Percentiles rank a stretch among this genome's conserved stretches.
phyloP scores from a whole-genome alignment of 306 rosid species.

The Cyamopsis tetragonoloba region DNA sequence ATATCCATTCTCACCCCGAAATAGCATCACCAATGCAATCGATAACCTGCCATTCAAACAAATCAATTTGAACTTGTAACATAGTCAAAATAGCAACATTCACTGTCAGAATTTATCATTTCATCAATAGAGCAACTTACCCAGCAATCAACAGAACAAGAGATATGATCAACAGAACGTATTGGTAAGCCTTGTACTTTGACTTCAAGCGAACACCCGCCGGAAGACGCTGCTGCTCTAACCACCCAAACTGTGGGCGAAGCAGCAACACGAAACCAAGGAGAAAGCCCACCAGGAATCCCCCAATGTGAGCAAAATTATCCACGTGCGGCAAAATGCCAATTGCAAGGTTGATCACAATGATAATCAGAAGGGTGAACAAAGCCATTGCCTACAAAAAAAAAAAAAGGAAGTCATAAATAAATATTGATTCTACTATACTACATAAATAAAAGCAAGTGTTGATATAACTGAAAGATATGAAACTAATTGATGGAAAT shows the following conservation, averaged over 20 bases:
- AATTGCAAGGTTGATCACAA: conserved; percentile 59
- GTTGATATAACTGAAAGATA: background rate
- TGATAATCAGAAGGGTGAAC: conserved; percentile 52
- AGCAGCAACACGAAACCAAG: conserved; percentile 76
- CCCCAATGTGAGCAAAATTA: conserved; percentile 83
- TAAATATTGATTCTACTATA: background rate
- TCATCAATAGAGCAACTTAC: conserved; percentile 40
- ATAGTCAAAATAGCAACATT: background rate
- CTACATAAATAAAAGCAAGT: background rate
- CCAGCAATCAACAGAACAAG: conserved; percentile 57
- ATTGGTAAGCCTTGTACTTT: conserved; percentile 72
- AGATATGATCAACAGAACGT: conserved; percentile 54
- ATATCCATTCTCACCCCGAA: conserved; percentile 53
- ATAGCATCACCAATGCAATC: conserved; percentile 60
- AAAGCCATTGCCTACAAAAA: conserved; percentile 59
- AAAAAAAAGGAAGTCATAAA: background rate
- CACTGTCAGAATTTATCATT: background rate
- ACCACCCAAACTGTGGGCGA: conserved; percentile 70
- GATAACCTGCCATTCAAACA: conserved; percentile 45
- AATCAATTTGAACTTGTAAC: background rate
- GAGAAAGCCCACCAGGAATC: conserved; percentile 63
- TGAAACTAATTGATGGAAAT: background rate
- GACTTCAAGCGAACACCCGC: conserved; percentile 42
- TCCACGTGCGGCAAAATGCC: conserved; percentile 78
- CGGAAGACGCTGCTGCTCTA: conserved; percentile 51